Base-by-base conservation (phyloP, 805 yeast genomes). In the Torulaspora microellipsoides region DNA sequence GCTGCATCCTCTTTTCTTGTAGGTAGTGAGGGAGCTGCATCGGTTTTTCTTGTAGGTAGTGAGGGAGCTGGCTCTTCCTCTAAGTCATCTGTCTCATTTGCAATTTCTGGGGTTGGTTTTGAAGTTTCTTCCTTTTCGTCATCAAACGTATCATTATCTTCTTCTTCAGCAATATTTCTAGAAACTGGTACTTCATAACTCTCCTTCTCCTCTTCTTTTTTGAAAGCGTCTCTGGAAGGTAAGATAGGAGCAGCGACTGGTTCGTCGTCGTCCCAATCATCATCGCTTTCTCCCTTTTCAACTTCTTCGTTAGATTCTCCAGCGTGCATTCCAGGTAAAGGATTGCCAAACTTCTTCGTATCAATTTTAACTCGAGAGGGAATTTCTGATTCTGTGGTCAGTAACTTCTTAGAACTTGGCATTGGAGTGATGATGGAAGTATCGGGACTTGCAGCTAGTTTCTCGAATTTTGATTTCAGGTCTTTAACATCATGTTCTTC, bases 391-490 rank as follows among this genome's bases (percentile, higher is more conserved):
- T 44, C 54, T 20, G 49, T 44, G 20, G 52, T 52, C 31, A 54
- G 53, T 30, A 58, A 51, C 13, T 45, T 49, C 4, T 43, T 36
- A 11, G 43, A 23, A 11, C 36, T 40, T 34, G 54, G 51, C n/a
- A 48, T 48, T 35, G 67, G 67, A 25, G 50, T 43, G 31, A 63
- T 60, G 12, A 63, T 60, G 20, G 49, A 45, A 27, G 66, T 64
- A 36, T 59, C 61, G 34, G 38, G 38, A 17, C 42, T 31, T 20
- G 37, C 17, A 5, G 59, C 47, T 38, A 67, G 34, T 23, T 63
- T 55, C 38, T 69, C 70, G 39, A 70, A 68, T 47, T 57, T 69
- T 13, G 66, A 64, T 52, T 64, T 69, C 51, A 69, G 53, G 34
- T 66, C 65, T 15, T 62, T 49, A 27, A 68, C 67, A 35, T 58